phyloP scores from a whole-genome alignment of 1,284 basidiomycete genomes.

The Phaffia rhodozyma region DNA sequence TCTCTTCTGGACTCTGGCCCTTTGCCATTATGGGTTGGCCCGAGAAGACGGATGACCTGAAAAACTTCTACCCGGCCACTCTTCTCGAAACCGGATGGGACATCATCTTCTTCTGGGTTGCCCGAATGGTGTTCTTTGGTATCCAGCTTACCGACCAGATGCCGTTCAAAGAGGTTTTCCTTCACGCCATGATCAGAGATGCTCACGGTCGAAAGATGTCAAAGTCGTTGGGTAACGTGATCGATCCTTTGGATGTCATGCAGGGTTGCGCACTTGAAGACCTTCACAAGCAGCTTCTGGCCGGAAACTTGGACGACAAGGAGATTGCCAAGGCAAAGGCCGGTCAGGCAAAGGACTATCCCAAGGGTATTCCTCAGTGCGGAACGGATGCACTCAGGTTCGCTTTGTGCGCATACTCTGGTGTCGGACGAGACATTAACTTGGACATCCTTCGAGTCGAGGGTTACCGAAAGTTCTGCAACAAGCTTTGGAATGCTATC shows the following conservation, averaged over 20 bases:
- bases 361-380: slow-evolving; percentile 97
- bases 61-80: slow-evolving; percentile 75
- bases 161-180: slow-evolving; percentile 96
- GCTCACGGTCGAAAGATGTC: slow-evolving; percentile 99
- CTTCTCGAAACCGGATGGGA: slow-evolving; percentile 98
- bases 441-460: slow-evolving; percentile 94
- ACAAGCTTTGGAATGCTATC: slow-evolving; percentile 99
- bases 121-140: slow-evolving; percentile 94
- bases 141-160: slow-evolving; percentile 77
- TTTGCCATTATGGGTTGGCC: slow-evolving; percentile 99
- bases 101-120: slow-evolving; percentile 99
- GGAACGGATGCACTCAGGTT: slow-evolving; percentile 95
- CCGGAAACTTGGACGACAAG: slow-evolving; percentile 88
- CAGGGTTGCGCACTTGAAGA: slow-evolving; percentile 69
- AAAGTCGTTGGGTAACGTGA: slow-evolving; percentile 95
- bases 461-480: slow-evolving; percentile 98
- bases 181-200: slow-evolving; percentile 98
- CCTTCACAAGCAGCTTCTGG: slow-evolving; percentile 75
- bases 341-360: slow-evolving; percentile 98
- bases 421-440: slow-evolving; percentile 83
- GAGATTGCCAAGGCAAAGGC: slow-evolving; percentile 84
- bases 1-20: slow-evolving; percentile 95
- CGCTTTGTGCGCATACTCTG: slow-evolving; percentile 85
- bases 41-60: slow-evolving; percentile 60
- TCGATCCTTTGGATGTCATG: slow-evolving; percentile 95